Evolutionary conservation across 2,329 filamentous ascomycete genomes (phyloP).

Genomic region (Drechslerella dactyloides): DNA sequence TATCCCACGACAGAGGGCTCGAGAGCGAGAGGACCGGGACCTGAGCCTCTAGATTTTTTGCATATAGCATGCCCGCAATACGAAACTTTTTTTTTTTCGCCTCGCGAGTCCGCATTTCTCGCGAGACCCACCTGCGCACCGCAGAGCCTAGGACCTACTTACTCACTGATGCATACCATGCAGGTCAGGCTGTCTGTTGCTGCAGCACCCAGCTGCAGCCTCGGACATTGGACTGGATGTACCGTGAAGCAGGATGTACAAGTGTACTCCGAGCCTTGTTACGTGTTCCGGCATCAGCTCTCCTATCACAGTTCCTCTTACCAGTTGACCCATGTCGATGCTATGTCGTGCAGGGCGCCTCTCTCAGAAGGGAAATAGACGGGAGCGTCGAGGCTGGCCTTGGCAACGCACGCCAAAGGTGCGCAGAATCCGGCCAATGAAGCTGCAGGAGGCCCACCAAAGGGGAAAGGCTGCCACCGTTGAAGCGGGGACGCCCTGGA

Average conservation of each 20-base stretch:
- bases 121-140: background rate
- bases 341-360: constrained; percentile 33
- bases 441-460: constrained; percentile 20
- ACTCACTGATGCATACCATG: too few species aligned
- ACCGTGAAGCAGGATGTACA: background rate
- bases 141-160: too few species aligned
- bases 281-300: constrained; percentile 1
- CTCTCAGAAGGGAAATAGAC: constrained; percentile 20
- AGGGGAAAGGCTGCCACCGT: constrained; percentile 10
- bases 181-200: too few species aligned
- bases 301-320: background rate
- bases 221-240: background rate
- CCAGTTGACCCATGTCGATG: constrained; percentile 23
- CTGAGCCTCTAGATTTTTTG: background rate
- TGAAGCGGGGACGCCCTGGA: constrained; percentile 17
- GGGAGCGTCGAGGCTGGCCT: constrained; percentile 27
- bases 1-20: background rate
- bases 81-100: background rate
- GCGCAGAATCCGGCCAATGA: constrained; percentile 27
- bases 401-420: constrained; percentile 47
- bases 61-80: background rate
- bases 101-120: background rate
- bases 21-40: background rate
- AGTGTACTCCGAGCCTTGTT: background rate
- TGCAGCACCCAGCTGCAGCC: too few species aligned